Percentiles rank a stretch among this genome's conserved stretches.
These are phyloP conservation scores for Zalaria sp. DNA, from an alignment of 2,329 filamentous ascomycete genomes.

Conservation along the genomic window DNA sequence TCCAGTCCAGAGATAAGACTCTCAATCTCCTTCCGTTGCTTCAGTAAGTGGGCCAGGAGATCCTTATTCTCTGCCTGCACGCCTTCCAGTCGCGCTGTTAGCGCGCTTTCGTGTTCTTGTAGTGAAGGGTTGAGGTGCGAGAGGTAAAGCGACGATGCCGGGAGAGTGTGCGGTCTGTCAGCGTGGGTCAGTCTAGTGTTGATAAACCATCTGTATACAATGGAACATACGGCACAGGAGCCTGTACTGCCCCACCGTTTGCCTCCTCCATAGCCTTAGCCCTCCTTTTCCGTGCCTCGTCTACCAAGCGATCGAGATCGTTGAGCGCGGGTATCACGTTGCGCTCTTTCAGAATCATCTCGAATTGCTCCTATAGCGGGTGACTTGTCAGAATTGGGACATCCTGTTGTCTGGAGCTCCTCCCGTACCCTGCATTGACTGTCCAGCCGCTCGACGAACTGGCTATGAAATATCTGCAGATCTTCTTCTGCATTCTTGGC, in stretches of 20 bases:
- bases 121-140: slow-evolving; percentile 47
- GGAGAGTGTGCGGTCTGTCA: slow-evolving; percentile 42
- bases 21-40: slow-evolving; percentile 44
- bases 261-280: slow-evolving; percentile 25
- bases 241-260: slow-evolving; percentile 19
- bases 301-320: slow-evolving; percentile 44
- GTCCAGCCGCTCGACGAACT: slow-evolving; percentile 44
- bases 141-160: slow-evolving; percentile 40
- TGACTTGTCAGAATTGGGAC: neutral
- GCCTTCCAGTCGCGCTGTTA: slow-evolving; percentile 34
- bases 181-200: slow-evolving; percentile 6
- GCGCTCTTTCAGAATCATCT: slow-evolving; percentile 42
- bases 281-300: slow-evolving; percentile 41
- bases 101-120: slow-evolving; percentile 31
- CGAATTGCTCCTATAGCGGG: slow-evolving; percentile 35
- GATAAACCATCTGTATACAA: neutral
- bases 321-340: slow-evolving; percentile 45
- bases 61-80: slow-evolving; percentile 39
- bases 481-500: slow-evolving; percentile 41
- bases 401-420: neutral
- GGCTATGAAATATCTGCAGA: slow-evolving; percentile 42
- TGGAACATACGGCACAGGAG: slow-evolving; percentile 31
- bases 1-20: slow-evolving; percentile 40
- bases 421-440: slow-evolving; percentile 33
- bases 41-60: slow-evolving; percentile 35